These are phyloP conservation scores for Phlegmacium glaucopus DNA, from an alignment of 768 basidiomycete genomes.

Conservation along the genomic window DNA sequence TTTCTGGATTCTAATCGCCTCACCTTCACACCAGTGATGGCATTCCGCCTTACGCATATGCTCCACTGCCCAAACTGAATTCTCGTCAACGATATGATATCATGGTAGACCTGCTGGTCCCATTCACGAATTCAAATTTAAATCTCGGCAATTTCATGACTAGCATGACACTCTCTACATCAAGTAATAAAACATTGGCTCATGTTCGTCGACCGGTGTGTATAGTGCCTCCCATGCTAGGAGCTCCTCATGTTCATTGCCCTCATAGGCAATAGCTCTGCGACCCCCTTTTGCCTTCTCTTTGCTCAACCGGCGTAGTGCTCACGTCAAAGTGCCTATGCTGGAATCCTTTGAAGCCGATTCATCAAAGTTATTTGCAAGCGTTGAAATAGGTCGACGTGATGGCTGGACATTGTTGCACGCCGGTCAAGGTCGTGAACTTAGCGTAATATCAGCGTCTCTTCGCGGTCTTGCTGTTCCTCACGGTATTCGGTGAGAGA, in stretches of 20 bases:
- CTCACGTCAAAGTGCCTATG: slow-evolving; percentile 53
- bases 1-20: slow-evolving; percentile 6
- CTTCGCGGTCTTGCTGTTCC: slow-evolving; percentile 61
- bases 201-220: slow-evolving; percentile 65
- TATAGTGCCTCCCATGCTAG: slow-evolving; percentile 8
- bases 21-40: slow-evolving; percentile 48
- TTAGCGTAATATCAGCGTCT: slow-evolving; percentile 61
- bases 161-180: slow-evolving; percentile 53
- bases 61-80: slow-evolving; percentile 47
- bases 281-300: slow-evolving; percentile 37
- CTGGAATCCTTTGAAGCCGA: slow-evolving; percentile 51
- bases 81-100: slow-evolving; percentile 73
- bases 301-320: slow-evolving; percentile 28
- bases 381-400: slow-evolving; percentile 67
- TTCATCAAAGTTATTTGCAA: slow-evolving; percentile 48
- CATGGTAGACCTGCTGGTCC: slow-evolving; percentile 62
- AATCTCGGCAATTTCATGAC: slow-evolving; percentile 87
- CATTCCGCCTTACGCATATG: slow-evolving; percentile 57
- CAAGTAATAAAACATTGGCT: slow-evolving; percentile 60
- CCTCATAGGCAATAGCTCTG: slow-evolving; percentile 55
- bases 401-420: slow-evolving; percentile 75
- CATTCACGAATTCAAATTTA: slow-evolving; percentile 62
- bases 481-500: slow-evolving; percentile 65
- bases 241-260: slow-evolving; percentile 4
- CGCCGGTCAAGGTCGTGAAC: slow-evolving; percentile 65